Base-by-base conservation (phyloP, 2,329 filamentous ascomycete species). In the Pyrenophora graminea region DNA sequence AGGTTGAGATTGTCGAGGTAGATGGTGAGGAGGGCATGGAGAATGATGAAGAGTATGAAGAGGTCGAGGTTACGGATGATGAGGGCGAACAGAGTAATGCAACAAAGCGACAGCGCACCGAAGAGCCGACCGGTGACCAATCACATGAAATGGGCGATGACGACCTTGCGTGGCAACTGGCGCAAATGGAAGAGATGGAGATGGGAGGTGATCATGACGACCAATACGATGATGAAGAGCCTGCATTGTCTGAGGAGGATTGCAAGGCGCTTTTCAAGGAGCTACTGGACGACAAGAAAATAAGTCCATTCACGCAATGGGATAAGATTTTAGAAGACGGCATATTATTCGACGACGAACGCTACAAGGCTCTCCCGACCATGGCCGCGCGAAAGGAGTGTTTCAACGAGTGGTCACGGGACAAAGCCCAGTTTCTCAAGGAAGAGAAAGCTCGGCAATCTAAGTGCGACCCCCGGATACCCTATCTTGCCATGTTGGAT, bases 261-360 rank as follows among this genome's bases (percentile, higher is more conserved):
- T 85, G 90, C 12, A 82, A 82, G 32, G 85, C 85, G 1, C 78
- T 96, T 0, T 97, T 97, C 78, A 88, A 86, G 50, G 90, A 96
- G 65, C 79, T 99, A 30, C 83, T 99, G 17, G 85, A 91, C 66
- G 93, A 97, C 71, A 85, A 85, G 63, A 78, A 81, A 41, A 87
- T 96, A 71, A 96, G 85, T 65, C 94, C 94, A 0, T 99, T 91
- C 76, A 89, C 86, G 23, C 86, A 91, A 0, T 99, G 93, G 91
- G 92, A 97, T 41, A 93, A 88, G 57, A 78, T 97, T 4, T 82
- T 97, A 18, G 89, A 96, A 58, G 88, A 93, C 56, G 89, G 88
- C 21, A 84, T 83, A 49, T 83, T 99, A 33, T 81, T 96, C 40
- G 86, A 96, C 51, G 94, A 99, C 70, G 80, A 87, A 42, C 85